These are phyloP conservation scores for Ramaria sp. DNA, from an alignment of 768 basidiomycete species.

Conservation along the genomic window DNA sequence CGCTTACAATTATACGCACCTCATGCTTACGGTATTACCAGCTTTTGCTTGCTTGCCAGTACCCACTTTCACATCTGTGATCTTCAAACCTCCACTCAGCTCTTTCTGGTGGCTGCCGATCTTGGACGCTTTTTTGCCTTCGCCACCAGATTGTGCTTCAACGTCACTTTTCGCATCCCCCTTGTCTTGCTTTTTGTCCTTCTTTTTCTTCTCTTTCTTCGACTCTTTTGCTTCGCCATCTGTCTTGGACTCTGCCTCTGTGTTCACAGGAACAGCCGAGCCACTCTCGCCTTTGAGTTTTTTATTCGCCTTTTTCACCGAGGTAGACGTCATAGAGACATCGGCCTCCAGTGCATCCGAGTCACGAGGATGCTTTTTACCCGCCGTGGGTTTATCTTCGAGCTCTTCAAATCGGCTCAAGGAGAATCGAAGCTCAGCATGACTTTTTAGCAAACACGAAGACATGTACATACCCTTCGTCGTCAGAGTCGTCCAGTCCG, in stretches of 20 bases:
- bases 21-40: conserved; percentile 73
- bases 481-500: conserved; percentile 32
- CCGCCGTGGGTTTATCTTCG: conserved; percentile 24
- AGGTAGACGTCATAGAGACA: conserved; percentile 28
- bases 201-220: conserved; percentile 17
- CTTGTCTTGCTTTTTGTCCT: conserved; percentile 10
- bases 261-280: conserved; percentile 24
- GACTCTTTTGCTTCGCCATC: conserved; percentile 27
- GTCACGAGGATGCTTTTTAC: conserved; percentile 66
- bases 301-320: conserved; percentile 62
- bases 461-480: conserved; percentile 17
- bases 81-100: conserved; percentile 63
- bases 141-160: background rate
- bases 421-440: background rate
- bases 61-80: conserved; percentile 69
- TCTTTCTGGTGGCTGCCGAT: conserved; percentile 26
- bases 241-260: conserved; percentile 22
- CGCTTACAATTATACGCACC: conserved; percentile 19
- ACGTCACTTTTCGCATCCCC: conserved; percentile 21
- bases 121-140: conserved; percentile 15
- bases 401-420: conserved; percentile 70
- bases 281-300: conserved; percentile 61
- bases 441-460: background rate
- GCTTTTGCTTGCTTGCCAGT: conserved; percentile 80
- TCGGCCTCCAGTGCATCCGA: conserved; percentile 38